Base-by-base conservation (phyloP, 2,329 filamentous ascomycete genomes). In the Penicillium janthinellum region DNA sequence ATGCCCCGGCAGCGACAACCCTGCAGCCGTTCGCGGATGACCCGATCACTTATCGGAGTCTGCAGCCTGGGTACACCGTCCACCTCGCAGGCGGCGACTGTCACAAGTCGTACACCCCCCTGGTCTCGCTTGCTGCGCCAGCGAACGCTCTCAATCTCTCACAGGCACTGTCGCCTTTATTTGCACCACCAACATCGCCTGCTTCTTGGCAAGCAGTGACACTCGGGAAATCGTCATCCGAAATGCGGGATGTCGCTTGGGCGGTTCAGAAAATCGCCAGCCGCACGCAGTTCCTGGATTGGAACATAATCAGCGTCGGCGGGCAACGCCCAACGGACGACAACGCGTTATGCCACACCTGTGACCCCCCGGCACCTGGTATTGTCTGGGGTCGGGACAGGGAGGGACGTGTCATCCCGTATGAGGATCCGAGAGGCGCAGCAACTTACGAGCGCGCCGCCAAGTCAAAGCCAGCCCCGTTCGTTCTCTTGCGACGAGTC, bases 341-440 rank as follows among this genome's bases (percentile, higher is more conserved):
- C 5, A 20, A 31, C 17, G 17, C 59, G 1, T 44, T 59, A 2
- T 78, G 75, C 54, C 48, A 44, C 6, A 55, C 65, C n/a, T 78
- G 76, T 51, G 67, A 70, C 8, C 76, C 76, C 11, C 54, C 44
- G 41, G 72, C 70, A 34, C 75, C 76, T 12, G 62, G 61, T 31
- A 69, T 77, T 8, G 53, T 73, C 11, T 78, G 76, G 76, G 69
- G 70, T 2, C 63, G 70, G 4, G 63, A 72, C 48, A 61, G 60
- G 48, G 69, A 64, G 45, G 69, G 70, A 5, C 62, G 59, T 14
- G 60, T 82, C 20, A 73, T 73, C 14, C 77, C 82, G 0, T 81
- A 80, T 51, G 85, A 87, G 66, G 78, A 86, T 62, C 78, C 80
- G 0, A 68, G 78, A 57, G 76, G 80, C 60, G 83, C 84, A 34